A percentile compares a stretch with the other conserved stretches of the same genome.
These are phyloP conservation scores for Paecilomyces sp. DNA, from an alignment of 2,329 filamentous ascomycete genomes.

Conservation along the genomic window DNA sequence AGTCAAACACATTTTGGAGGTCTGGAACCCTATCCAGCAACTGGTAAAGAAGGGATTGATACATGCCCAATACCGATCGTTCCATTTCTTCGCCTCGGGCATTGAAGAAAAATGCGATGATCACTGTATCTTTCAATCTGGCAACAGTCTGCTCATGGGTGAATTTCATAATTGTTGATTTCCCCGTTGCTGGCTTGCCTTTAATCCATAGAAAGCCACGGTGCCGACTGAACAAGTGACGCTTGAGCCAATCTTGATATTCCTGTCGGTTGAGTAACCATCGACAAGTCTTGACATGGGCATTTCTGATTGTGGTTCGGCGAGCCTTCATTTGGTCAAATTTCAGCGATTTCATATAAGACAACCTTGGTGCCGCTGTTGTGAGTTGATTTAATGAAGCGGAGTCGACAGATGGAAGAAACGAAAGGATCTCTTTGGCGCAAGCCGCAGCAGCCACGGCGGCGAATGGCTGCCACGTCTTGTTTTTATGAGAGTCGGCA, in stretches of 20 bases:
- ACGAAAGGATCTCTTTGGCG: slow-evolving; percentile 12
- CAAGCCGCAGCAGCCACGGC: slow-evolving; percentile 22
- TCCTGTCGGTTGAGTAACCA: slow-evolving; percentile 2
- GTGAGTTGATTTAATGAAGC: background rate
- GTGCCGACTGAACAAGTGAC: slow-evolving; percentile 5
- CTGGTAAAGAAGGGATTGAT: slow-evolving; percentile 44
- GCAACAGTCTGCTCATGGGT: slow-evolving; percentile 11
- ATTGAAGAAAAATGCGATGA: slow-evolving; percentile 46
- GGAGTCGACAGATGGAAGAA: background rate
- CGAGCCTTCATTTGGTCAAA: slow-evolving; percentile 6
- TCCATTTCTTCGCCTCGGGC: slow-evolving; percentile 39
- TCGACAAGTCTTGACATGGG: slow-evolving; percentile 2
- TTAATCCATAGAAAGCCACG: slow-evolving; percentile 28
- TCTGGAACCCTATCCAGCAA: slow-evolving; percentile 31
- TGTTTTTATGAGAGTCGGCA: slow-evolving; percentile 32
- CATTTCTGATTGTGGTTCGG: background rate
- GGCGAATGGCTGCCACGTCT: slow-evolving; percentile 30
- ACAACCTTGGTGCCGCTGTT: background rate
- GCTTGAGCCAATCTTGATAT: slow-evolving; percentile 24
- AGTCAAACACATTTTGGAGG: slow-evolving; percentile 16
- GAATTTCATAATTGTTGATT: slow-evolving; percentile 43
- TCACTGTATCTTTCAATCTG: slow-evolving; percentile 1
- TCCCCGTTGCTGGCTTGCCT: slow-evolving; percentile 36
- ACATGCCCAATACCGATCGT: slow-evolving; percentile 42
- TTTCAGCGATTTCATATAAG: background rate